These are phyloP conservation scores for Kodamaea neixiangensis DNA, from an alignment of 805 yeast genomes.

Conservation along the genomic window DNA sequence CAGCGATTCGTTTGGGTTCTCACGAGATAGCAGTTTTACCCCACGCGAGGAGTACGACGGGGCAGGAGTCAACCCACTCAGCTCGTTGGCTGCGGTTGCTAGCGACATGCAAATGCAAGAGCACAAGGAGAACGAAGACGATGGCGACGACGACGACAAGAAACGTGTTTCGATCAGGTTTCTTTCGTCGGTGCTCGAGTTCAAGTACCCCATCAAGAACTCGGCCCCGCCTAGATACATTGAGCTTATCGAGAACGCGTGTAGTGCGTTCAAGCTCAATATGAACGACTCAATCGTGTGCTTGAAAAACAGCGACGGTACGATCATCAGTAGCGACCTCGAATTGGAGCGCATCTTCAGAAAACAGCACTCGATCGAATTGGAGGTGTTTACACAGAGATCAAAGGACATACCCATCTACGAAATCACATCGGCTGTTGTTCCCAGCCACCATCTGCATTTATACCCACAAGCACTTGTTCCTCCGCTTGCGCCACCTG, in stretches of 20 bases:
- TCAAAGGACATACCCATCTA: conserved; percentile 37
- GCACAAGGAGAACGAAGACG: conserved; percentile 1
- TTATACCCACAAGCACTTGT: conserved; percentile 4
- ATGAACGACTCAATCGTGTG: conserved; percentile 22
- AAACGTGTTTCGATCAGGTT: conserved; percentile 49
- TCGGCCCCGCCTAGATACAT: conserved; percentile 78
- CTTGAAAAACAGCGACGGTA: conserved; percentile 29
- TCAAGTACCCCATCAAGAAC: conserved; percentile 62
- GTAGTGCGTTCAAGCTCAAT: conserved; percentile 57
- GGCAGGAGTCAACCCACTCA: conserved; percentile 18
- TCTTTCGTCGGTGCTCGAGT: conserved; percentile 56
- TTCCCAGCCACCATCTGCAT: conserved; percentile 19
- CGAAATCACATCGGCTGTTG: conserved; percentile 36
- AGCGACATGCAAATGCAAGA: conserved; percentile 23
- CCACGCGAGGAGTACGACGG: conserved; percentile 7
- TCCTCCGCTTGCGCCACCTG: background rate
- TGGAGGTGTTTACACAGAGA: conserved; percentile 39
- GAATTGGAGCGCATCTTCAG: conserved; percentile 42
- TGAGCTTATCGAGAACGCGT: conserved; percentile 80
- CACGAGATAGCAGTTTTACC: conserved; percentile 4
- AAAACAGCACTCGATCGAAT: conserved; percentile 31
- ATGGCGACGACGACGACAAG: conserved; percentile 8
- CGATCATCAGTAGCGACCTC: conserved; percentile 30
- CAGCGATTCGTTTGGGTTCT: conserved; percentile 9
- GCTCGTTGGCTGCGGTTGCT: conserved; percentile 39